A percentile compares a stretch with the other conserved stretches of the same genome.
These are phyloP conservation scores for Oryza punctata DNA, from an alignment of 176 grass and related monocot genomes.

Conservation along the genomic window DNA sequence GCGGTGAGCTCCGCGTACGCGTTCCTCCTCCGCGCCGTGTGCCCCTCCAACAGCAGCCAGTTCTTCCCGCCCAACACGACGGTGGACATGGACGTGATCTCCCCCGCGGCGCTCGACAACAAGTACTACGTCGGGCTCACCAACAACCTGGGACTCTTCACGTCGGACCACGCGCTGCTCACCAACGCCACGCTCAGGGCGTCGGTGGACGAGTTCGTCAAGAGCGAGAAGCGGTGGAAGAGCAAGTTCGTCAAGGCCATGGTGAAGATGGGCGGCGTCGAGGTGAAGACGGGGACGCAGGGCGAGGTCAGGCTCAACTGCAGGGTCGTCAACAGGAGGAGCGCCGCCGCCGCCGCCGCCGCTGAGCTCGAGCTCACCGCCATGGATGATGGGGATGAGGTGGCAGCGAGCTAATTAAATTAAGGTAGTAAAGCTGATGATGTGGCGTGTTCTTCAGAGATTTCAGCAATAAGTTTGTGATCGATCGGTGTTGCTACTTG, in stretches of 20 bases:
- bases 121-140: constrained; percentile 62
- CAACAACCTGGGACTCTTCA: constrained; percentile 62
- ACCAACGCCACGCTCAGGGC: constrained; percentile 56
- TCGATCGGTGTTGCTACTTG: neutral
- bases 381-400: neutral
- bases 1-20: constrained; percentile 67
- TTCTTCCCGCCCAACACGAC: constrained; percentile 64
- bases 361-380: neutral
- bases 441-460: neutral
- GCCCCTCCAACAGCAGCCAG: constrained; percentile 57
- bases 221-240: constrained; percentile 56
- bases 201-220: constrained; percentile 55
- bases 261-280: constrained; percentile 74
- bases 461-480: neutral
- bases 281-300: constrained; percentile 65
- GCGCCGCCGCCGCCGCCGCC: neutral
- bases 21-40: constrained; percentile 46
- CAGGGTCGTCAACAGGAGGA: constrained; percentile 63
- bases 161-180: constrained; percentile 62
- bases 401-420: neutral
- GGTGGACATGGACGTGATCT: constrained; percentile 61
- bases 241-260: constrained; percentile 64
- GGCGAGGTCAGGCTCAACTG: constrained; percentile 76
- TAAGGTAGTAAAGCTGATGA: no score
- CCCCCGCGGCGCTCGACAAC: constrained; percentile 62